Evolutionary conservation across 2,329 filamentous ascomycete genomes (phyloP), one percentile per base, ranked within the genome.

Genomic region (Fusarium denticulatum): DNA sequence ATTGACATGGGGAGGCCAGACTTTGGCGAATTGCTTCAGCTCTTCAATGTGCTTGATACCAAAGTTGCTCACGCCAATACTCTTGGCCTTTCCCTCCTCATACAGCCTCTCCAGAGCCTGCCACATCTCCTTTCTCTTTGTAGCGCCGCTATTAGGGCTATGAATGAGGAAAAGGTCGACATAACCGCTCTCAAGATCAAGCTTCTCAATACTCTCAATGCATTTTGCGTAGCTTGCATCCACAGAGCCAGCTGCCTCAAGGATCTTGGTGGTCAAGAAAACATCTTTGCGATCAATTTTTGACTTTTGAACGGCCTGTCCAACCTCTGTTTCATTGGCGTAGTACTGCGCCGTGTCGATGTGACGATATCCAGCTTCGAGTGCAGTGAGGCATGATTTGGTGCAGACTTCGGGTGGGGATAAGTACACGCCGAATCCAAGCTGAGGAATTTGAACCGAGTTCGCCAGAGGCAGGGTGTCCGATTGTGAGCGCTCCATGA

Each of bases 61-160:
- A 77, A 89, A 94, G 76, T 94, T 94, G 81, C 90, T 92, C 52
- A 94, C 91, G 0, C 92, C 92, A 78, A 94, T 93, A 34, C 87
- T 87, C 80, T 86, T 89, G 13, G 88, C 86, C 69, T 86, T 89
- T 4, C 91, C 91, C 71, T 89, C 87, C 36, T 86, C 82, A 67
- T 89, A 83, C 45, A 92, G 79, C 78, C 83, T 87, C 82, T 93
- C 91, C 64, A 94, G 80, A 4, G 90, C 91, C 67, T 86, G 84
- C 91, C 91, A 94, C 82, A 94, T 85, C 74, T 89, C 84, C 80
- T 89, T 90, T 50, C 91, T 85, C 22, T 85, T 86, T 13, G 85
- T 82, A 5, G 83, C 79, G 1, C 91, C 90, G 3, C 84, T 85
- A 49, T 85, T 87, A 8, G 91, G 86, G 71, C 87, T 90, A 80